phyloP scores from a whole-genome alignment of 768 basidiomycete species.

The Suillus clintonianus region DNA sequence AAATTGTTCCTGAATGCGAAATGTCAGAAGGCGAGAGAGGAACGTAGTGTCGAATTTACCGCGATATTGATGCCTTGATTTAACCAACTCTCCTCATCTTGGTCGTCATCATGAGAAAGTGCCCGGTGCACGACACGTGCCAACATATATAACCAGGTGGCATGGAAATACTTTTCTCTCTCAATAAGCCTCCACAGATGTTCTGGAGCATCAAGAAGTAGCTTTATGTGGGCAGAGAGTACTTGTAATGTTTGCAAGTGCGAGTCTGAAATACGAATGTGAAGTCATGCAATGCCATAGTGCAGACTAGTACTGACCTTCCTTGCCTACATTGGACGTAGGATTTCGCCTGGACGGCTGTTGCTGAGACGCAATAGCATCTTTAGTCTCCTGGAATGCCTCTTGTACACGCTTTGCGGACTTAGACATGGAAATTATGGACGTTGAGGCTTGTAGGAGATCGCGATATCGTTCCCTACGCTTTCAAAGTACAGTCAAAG shows the following conservation, averaged over 20 bases:
- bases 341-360: conserved; percentile 46
- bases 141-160: conserved; percentile 86
- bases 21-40: conserved; percentile 1
- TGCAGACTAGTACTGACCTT: conserved; percentile 38
- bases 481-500: conserved; percentile 52
- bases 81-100: conserved; percentile 63
- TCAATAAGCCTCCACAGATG: conserved; percentile 89
- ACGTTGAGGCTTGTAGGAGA: conserved; percentile 81
- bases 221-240: conserved; percentile 85
- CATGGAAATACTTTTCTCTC: conserved; percentile 73
- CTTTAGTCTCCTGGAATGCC: conserved; percentile 63
- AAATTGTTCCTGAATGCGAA: conserved; percentile 68
- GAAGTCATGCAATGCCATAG: conserved; percentile 6
- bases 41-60: conserved; percentile 39
- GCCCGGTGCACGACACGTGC: conserved; percentile 83
- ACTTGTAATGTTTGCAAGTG: conserved; percentile 70
- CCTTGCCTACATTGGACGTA: conserved; percentile 36
- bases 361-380: conserved; percentile 50
- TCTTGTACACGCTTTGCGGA: conserved; percentile 67
- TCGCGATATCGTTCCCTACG: conserved; percentile 88
- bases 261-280: conserved; percentile 45
- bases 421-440: conserved; percentile 73
- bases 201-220: conserved; percentile 91
- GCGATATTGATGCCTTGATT: conserved; percentile 61
- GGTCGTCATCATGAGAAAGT: conserved; percentile 61